These are phyloP conservation scores for Fusarium buxicola DNA, from an alignment of 2,329 filamentous ascomycete genomes.

Conservation along the genomic window DNA sequence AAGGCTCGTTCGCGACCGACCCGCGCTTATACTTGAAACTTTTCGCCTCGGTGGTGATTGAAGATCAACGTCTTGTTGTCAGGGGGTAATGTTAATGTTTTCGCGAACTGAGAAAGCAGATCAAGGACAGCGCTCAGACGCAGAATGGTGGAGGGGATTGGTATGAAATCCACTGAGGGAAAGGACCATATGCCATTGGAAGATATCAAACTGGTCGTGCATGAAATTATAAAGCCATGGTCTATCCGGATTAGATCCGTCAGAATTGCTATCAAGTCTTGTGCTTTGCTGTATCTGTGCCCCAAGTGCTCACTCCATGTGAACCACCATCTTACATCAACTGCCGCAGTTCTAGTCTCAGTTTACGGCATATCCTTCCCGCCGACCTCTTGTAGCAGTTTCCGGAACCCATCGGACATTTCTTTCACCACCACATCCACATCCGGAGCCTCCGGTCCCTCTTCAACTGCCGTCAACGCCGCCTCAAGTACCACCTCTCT, in stretches of 20 bases:
- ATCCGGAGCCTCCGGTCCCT: slow-evolving; percentile 54
- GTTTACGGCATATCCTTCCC: slow-evolving; percentile 2
- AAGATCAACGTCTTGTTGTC: no score
- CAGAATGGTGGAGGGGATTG: neutral
- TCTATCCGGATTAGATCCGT: neutral
- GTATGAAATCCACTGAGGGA: neutral
- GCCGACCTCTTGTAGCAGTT: slow-evolving; percentile 45
- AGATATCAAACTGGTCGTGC: neutral
- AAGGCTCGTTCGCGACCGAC: neutral
- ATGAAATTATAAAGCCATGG: neutral
- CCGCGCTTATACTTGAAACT: neutral
- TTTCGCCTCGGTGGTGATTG: neutral
- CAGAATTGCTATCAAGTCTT: neutral
- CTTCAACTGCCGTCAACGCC: slow-evolving; percentile 48
- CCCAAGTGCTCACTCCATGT: neutral
- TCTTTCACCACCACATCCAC: slow-evolving; percentile 56
- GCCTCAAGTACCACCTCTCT: slow-evolving; percentile 36
- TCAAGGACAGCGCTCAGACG: no score
- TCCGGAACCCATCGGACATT: slow-evolving; percentile 54
- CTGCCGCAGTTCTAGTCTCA: neutral
- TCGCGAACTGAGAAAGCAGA: no score
- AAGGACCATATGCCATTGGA: neutral
- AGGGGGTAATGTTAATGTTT: no score
- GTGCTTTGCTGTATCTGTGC: neutral
- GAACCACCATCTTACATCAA: neutral